Percentiles rank a stretch among this genome's conserved stretches.
These are phyloP conservation scores for Arthrobotrys sinensis DNA, from an alignment of 2,329 filamentous ascomycete genomes.

Conservation along the genomic window DNA sequence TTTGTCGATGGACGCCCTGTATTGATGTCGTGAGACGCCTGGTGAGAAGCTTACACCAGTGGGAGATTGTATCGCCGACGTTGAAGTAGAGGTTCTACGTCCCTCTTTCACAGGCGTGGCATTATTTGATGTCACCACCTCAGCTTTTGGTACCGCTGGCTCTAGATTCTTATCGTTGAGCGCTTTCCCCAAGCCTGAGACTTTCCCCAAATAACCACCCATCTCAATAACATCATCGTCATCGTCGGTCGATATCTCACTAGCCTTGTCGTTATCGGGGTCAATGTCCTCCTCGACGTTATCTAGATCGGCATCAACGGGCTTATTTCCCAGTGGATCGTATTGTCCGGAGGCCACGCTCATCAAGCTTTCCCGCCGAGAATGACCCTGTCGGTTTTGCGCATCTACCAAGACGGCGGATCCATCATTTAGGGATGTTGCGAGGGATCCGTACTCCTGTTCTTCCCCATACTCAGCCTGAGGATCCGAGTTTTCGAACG, in stretches of 20 bases:
- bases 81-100: constrained; percentile 47
- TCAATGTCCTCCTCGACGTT: constrained; percentile 43
- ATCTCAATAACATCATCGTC: constrained; percentile 55
- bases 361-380: constrained; percentile 54
- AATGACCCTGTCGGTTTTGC: constrained; percentile 48
- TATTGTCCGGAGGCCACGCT: constrained; percentile 51
- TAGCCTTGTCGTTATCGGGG: constrained; percentile 50
- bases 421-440: constrained; percentile 53
- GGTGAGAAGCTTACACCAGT: constrained; percentile 38
- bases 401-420: constrained; percentile 48
- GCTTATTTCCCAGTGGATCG: constrained; percentile 42
- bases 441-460: constrained; percentile 47
- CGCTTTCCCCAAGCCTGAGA: constrained; percentile 57
- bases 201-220: constrained; percentile 59
- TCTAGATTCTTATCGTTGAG: constrained; percentile 58
- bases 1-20: constrained; percentile 54
- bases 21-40: constrained; percentile 48
- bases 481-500: constrained; percentile 49
- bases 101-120: constrained; percentile 39
- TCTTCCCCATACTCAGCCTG: constrained; percentile 45
- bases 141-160: constrained; percentile 40
- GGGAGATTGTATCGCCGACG: constrained; percentile 57
- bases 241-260: constrained; percentile 59
- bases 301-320: constrained; percentile 43
- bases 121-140: constrained; percentile 36